These are phyloP conservation scores for Metschnikowia santaceciliae DNA, from an alignment of 805 yeast genomes.

Conservation along the genomic window DNA sequence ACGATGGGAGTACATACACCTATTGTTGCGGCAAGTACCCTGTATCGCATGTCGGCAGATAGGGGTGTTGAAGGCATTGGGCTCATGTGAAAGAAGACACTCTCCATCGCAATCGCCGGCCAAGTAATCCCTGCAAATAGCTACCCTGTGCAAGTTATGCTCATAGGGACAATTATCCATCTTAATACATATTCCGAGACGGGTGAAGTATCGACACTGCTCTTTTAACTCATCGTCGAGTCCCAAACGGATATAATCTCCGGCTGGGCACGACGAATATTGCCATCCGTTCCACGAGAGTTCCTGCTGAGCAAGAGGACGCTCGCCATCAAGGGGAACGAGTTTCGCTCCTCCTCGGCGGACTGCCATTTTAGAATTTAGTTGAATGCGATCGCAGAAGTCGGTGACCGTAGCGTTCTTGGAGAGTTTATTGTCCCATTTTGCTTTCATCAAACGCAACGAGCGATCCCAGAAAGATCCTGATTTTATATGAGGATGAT, in stretches of 20 bases:
- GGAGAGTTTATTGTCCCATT: slow-evolving; percentile 15
- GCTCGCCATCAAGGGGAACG: slow-evolving; percentile 31
- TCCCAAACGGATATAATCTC: slow-evolving; percentile 4
- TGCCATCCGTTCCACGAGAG: slow-evolving; percentile 30
- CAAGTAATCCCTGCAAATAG: slow-evolving; percentile 51
- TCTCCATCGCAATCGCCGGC: slow-evolving; percentile 45
- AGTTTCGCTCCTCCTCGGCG: slow-evolving; percentile 18
- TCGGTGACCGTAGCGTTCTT: slow-evolving; percentile 36
- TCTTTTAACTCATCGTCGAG: slow-evolving; percentile 8
- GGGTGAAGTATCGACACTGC: slow-evolving; percentile 34
- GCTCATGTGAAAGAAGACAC: slow-evolving; percentile 56
- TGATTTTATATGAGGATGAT: neutral
- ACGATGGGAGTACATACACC: slow-evolving; percentile 49
- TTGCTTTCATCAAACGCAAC: slow-evolving; percentile 3
- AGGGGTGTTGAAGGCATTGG: slow-evolving; percentile 55
- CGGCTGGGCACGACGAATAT: slow-evolving; percentile 7
- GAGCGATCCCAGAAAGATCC: neutral
- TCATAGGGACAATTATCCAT: slow-evolving; percentile 48
- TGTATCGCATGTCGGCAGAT: slow-evolving; percentile 27
- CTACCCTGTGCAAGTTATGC: slow-evolving; percentile 49
- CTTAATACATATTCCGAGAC: slow-evolving; percentile 51
- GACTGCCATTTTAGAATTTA: slow-evolving; percentile 19
- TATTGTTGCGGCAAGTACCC: slow-evolving; percentile 34
- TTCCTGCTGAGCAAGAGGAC: slow-evolving; percentile 11
- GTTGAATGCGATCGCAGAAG: slow-evolving; percentile 42